Conservation (phyloP, 768 basidiomycete species). For the Tephrocybe rancida region DNA sequence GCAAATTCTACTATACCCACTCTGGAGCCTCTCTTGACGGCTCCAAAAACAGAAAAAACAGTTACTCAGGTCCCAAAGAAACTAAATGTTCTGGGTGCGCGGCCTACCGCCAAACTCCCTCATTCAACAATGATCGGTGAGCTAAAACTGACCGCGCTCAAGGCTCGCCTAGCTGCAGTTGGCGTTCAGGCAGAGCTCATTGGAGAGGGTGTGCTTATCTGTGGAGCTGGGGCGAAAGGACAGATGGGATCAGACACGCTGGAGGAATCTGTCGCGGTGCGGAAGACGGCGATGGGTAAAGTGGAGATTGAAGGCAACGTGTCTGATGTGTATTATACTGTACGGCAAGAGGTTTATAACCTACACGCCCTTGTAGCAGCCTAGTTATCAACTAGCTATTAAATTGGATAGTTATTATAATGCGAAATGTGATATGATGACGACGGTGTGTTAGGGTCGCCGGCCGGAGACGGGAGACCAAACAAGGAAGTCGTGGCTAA, state of each 20-base stretch:
- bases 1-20: conserved; percentile 88
- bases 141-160: conserved; percentile 87
- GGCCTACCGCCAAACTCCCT: conserved; percentile 68
- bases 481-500: conserved; percentile 26
- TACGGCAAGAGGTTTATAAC: conserved; percentile 87
- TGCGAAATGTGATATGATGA: neutral
- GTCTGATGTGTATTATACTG: conserved; percentile 87
- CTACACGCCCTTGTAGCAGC: conserved; percentile 89
- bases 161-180: conserved; percentile 71
- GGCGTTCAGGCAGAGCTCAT: conserved; percentile 91
- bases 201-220: conserved; percentile 96
- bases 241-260: conserved; percentile 42
- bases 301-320: conserved; percentile 90
- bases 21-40: conserved; percentile 66
- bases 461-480: conserved; percentile 21
- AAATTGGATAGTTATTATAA: neutral
- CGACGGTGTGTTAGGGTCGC: conserved; percentile 22
- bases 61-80: conserved; percentile 21
- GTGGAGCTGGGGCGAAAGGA: conserved; percentile 61
- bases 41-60: conserved; percentile 25
- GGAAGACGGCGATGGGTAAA: conserved; percentile 82
- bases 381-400: conserved; percentile 22
- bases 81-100: conserved; percentile 61
- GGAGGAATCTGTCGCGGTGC: conserved; percentile 80
- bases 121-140: conserved; percentile 98